A percentile compares a stretch with the other conserved stretches of the same genome.
phyloP scores from a whole-genome alignment of 2,329 filamentous ascomycete species.

The Sclerotiophoma versabilis region DNA sequence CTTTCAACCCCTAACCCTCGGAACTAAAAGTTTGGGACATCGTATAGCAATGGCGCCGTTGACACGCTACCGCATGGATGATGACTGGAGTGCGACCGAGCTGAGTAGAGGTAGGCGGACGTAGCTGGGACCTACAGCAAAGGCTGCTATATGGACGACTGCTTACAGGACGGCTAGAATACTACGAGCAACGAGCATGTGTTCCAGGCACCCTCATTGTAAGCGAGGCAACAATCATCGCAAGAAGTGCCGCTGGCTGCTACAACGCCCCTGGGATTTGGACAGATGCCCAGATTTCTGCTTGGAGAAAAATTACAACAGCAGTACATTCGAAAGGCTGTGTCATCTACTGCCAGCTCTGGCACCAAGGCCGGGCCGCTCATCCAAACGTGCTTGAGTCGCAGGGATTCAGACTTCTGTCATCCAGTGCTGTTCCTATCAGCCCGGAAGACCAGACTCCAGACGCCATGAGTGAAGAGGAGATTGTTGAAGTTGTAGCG shows the following conservation, averaged over 20 bases:
- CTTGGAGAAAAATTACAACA: constrained; percentile 65
- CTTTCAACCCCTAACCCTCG: constrained; percentile 45
- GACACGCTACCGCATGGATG: constrained; percentile 49
- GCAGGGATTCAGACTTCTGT: constrained; percentile 36
- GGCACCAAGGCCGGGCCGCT: constrained; percentile 64
- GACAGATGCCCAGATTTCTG: constrained; percentile 51
- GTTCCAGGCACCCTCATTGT: constrained; percentile 64
- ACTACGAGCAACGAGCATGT: constrained; percentile 61
- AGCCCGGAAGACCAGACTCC: constrained; percentile 34
- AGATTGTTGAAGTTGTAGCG: constrained; percentile 42
- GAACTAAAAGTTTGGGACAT: constrained; percentile 36
- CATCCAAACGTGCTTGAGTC: constrained; percentile 39
- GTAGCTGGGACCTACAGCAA: no score
- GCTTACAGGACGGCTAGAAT: constrained; percentile 32
- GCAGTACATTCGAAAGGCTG: constrained; percentile 66
- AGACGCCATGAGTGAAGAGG: constrained; percentile 41
- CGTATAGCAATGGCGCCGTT: constrained; percentile 46
- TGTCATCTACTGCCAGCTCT: constrained; percentile 67
- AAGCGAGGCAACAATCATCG: constrained; percentile 62
- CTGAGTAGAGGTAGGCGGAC: constrained; percentile 6
- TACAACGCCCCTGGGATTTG: constrained; percentile 64
- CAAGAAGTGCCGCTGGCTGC: constrained; percentile 53
- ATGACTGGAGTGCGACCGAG: constrained; percentile 54
- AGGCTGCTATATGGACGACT: no score
- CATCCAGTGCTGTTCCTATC: constrained; percentile 44